A percentile compares a stretch with the other conserved stretches of the same genome.
phyloP scores from a whole-genome alignment of 1,284 basidiomycete genomes.

The Veloporphyrellus conicus region DNA sequence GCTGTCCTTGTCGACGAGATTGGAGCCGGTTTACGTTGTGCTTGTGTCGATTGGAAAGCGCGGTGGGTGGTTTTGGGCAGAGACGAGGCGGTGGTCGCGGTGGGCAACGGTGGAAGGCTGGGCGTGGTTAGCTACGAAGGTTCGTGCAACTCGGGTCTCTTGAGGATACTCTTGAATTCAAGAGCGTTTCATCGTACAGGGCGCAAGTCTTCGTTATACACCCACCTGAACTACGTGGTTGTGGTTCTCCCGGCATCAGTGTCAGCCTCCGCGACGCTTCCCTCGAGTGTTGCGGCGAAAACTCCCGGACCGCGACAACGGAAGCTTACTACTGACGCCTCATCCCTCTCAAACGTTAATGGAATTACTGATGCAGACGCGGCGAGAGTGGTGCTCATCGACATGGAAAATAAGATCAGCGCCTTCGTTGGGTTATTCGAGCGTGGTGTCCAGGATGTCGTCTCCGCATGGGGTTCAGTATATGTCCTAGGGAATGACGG shows the following conservation, averaged over 20 bases:
- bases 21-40: constrained; percentile 81
- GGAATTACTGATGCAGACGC: constrained; percentile 55
- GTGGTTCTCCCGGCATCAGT: constrained; percentile 68
- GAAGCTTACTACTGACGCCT: constrained; percentile 28
- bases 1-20: constrained; percentile 79
- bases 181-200: constrained; percentile 37
- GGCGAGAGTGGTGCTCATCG: constrained; percentile 85
- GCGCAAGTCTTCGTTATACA: constrained; percentile 65
- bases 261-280: constrained; percentile 28
- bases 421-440: constrained; percentile 78
- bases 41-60: constrained; percentile 69
- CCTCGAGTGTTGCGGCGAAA: constrained; percentile 53
- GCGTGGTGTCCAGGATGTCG: constrained; percentile 74
- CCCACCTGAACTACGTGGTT: constrained; percentile 77
- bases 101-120: constrained; percentile 78
- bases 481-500: constrained; percentile 77
- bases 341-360: constrained; percentile 51
- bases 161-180: background rate
- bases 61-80: constrained; percentile 81
- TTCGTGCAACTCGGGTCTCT: constrained; percentile 24
- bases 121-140: constrained; percentile 91
- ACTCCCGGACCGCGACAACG: constrained; percentile 16
- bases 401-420: constrained; percentile 89
- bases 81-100: constrained; percentile 90
- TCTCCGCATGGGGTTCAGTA: constrained; percentile 75